phyloP scores from a whole-genome alignment of 208 protist genomes.

The Trichomonas gallinae region DNA sequence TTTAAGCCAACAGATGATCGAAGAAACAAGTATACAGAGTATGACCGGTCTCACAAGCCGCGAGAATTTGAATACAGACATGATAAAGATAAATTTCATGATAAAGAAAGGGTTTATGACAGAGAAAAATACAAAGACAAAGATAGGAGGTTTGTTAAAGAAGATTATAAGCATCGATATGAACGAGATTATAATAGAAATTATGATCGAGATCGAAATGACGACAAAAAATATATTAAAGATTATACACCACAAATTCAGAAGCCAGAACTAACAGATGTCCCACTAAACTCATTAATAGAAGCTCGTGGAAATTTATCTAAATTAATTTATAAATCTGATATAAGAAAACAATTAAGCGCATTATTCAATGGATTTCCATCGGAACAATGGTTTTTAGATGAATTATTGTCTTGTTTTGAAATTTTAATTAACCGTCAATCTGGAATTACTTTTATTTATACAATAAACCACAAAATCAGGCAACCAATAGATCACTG shows the following conservation, averaged over 20 bases:
- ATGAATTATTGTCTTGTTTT: not conserved
- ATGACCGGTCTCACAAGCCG: not conserved
- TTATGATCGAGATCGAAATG: not conserved
- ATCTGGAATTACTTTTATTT: not conserved
- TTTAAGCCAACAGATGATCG: not conserved
- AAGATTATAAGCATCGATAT: not conserved
- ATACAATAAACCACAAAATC: not conserved
- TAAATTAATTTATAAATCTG: not conserved
- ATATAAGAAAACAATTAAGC: not conserved
- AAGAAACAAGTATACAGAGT: not conserved
- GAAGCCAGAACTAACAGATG: not conserved
- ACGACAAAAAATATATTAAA: not conserved
- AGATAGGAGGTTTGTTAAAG: not conserved
- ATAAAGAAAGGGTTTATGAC: not conserved
- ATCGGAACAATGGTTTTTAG: not conserved
- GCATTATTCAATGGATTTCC: not conserved
- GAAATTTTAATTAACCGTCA: not conserved
- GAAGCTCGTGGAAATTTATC: not conserved
- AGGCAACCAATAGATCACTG: not conserved
- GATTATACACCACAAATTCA: not conserved
- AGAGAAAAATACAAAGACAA: not conserved
- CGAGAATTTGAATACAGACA: not conserved
- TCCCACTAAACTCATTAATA: not conserved
- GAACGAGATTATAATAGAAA: not conserved
- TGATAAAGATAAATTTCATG: not conserved